phyloP scores from a whole-genome alignment of 495 filamentous ascomycete species.

The Lepraria neglecta region DNA sequence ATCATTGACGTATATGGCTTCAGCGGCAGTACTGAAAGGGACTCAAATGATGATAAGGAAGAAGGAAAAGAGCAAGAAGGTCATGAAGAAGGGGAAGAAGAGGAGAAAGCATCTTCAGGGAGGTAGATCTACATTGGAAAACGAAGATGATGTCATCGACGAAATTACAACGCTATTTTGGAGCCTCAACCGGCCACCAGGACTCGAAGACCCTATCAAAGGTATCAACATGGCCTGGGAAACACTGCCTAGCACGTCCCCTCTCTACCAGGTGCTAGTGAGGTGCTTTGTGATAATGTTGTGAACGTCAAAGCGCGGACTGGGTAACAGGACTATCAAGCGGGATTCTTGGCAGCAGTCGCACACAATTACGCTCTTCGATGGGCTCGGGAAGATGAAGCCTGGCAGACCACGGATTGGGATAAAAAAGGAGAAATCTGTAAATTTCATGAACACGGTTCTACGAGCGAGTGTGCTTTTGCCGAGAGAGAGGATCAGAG shows the following conservation, averaged over 20 bases:
- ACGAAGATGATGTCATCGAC: too few species aligned
- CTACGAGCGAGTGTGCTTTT: not conserved
- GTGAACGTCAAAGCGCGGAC: not conserved
- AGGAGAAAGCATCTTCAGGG: not conserved
- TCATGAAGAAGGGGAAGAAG: not conserved
- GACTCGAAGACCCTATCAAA: not conserved
- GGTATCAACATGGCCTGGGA: not conserved
- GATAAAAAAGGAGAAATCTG: not conserved
- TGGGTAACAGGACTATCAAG: not conserved
- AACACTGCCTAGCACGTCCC: not conserved
- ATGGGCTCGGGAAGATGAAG: not conserved
- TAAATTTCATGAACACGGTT: not conserved
- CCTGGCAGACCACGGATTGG: not conserved
- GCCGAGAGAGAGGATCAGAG: not conserved
- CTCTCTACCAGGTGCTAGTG: not conserved
- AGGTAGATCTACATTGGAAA: not conserved
- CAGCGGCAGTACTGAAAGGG: not conserved
- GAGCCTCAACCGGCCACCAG: not conserved
- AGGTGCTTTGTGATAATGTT: slow-evolving; percentile 1
- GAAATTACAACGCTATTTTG: not conserved
- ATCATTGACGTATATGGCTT: not conserved
- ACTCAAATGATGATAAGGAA: not conserved
- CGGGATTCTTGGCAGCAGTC: not conserved
- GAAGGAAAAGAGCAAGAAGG: not conserved
- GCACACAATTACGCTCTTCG: not conserved